phyloP scores from a whole-genome alignment of 2,329 filamentous ascomycete genomes.

The Seiridium cupressi region DNA sequence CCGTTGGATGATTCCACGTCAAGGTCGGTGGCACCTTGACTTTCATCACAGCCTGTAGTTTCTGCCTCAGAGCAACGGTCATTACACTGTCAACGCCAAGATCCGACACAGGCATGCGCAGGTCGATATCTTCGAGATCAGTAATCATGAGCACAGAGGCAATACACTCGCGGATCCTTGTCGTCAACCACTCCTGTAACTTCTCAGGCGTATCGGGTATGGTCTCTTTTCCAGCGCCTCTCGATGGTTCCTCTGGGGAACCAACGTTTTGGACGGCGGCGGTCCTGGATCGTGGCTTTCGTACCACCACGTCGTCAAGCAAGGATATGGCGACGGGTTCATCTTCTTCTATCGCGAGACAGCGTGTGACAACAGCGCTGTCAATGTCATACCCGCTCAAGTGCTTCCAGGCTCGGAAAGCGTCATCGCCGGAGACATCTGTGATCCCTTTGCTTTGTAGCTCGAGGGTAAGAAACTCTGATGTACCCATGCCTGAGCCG shows the following conservation, averaged over 20 bases:
- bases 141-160: slow-evolving; percentile 1
- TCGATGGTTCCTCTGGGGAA: neutral
- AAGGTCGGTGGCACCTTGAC: slow-evolving; percentile 1
- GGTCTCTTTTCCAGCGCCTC: neutral
- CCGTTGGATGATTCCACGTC: slow-evolving; percentile 1
- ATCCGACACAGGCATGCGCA: neutral
- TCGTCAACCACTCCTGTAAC: neutral
- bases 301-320: slow-evolving; percentile 25
- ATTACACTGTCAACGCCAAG: slow-evolving; percentile 1
- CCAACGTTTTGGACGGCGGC: neutral
- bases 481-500: slow-evolving; percentile 34
- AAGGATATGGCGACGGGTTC: slow-evolving; percentile 25
- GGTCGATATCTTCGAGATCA: neutral
- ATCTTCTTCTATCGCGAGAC: slow-evolving; percentile 25
- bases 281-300: slow-evolving; percentile 3
- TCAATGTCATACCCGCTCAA: slow-evolving; percentile 31
- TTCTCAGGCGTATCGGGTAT: neutral
- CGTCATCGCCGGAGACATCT: slow-evolving; percentile 37
- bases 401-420: slow-evolving; percentile 39
- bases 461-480: slow-evolving; percentile 37
- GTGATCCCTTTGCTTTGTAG: slow-evolving; percentile 39
- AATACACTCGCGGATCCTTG: neutral
- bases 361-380: slow-evolving; percentile 36
- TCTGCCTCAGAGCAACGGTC: neutral
- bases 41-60: neutral